phyloP scores from a whole-genome alignment of 345 rosid species.

The Nephelium lappaceum region DNA sequence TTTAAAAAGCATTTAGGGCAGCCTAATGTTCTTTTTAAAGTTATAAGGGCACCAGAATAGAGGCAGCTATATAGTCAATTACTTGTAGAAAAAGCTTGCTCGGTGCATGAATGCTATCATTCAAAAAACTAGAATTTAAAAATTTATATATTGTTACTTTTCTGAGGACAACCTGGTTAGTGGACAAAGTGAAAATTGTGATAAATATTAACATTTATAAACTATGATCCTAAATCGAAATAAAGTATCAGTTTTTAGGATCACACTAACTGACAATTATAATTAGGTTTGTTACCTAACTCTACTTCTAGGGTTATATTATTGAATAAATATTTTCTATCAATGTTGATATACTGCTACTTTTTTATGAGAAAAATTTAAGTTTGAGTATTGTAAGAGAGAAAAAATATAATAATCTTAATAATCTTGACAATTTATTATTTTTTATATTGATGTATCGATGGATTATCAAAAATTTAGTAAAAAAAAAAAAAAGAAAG shows the following conservation, averaged over 20 bases:
- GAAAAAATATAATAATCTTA: too few relatives aligned
- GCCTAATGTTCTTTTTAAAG: not conserved
- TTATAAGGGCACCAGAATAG: not conserved
- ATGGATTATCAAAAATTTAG: too few relatives aligned
- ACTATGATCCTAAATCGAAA: not conserved
- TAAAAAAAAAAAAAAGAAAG: too few relatives aligned
- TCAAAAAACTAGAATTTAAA: not conserved
- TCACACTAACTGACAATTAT: not conserved
- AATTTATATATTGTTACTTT: not conserved
- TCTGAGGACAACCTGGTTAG: not conserved
- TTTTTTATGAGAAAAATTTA: too few relatives aligned
- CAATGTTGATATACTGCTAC: too few relatives aligned
- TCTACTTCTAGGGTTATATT: not conserved
- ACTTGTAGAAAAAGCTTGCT: not conserved
- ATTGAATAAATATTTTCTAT: too few relatives aligned
- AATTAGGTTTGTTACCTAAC: not conserved
- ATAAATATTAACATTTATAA: not conserved
- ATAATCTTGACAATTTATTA: too few relatives aligned
- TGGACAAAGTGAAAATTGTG: not conserved
- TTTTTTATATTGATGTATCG: too few relatives aligned
- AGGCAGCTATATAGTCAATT: too few relatives aligned
- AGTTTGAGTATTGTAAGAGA: too few relatives aligned
- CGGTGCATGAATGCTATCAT: not conserved
- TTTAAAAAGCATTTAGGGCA: not conserved
- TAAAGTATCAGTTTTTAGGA: constrained; percentile 5